Base-by-base conservation (phyloP, 1,139 yeast genomes). In the Yamadazyma triangularis region DNA sequence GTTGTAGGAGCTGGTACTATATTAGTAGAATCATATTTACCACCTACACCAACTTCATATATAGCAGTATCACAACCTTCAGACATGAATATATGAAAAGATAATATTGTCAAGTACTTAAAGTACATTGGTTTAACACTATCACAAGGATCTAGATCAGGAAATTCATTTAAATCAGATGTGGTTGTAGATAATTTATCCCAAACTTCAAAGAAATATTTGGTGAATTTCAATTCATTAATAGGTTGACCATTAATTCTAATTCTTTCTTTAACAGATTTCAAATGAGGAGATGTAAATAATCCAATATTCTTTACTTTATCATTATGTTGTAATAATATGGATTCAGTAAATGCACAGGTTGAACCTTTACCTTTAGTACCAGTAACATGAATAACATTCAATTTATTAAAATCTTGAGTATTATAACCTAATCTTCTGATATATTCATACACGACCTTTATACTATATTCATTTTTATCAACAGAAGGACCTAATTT, bases 341-440 rank as follows among this genome's bases (percentile, higher is more conserved):
- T 87, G 3, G 93, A 79, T 47, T 86, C 87, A 3, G 89, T 77
- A 53, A 93, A 93, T 0, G 98, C 96, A 60, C 96, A 91, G 0
- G 97, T 89, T 1, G 96, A 88, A 1, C 99, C 99, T 60, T 93
- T 93, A 9, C 99, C 99, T 56, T 93, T 93, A 2, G 99, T 93
- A 15, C 99, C 99, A 0, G 99, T 89, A 22, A 93, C 83, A 51
- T 93, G 98, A 28, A 93, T 73, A 4, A 88, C 72, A 45, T 89
- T 88, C 48, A 93, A 59, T 36, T 60, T 70, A 56, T 88, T 77
- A 50, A 86, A 79, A 40, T 83, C 95, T 3, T 58, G 45, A 1
- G 80, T 72, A n/a, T 62, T 52, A 56, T 89, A 88, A 0, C 97
- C 98, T 30, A 87, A 72, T 45, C 97, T 67, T 34, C 91, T 66